Evolutionary conservation across 176 grass and related monocot genomes (phyloP), one percentile per base, ranked within the genome.

Genomic region (Zoysia pacifica): DNA sequence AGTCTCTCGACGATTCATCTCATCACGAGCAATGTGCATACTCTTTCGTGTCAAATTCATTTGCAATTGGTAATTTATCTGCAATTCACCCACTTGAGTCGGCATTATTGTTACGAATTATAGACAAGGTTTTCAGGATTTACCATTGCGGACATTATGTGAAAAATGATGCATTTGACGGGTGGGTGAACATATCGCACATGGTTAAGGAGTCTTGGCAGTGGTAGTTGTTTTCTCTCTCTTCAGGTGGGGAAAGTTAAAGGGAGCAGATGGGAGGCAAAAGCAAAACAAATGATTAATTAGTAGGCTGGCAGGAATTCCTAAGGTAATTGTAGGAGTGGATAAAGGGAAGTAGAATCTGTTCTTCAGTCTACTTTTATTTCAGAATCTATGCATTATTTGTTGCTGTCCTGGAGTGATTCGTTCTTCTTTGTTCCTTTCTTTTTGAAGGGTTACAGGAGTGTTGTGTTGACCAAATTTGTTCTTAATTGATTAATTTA

Each of bases 191-290:
- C 78, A 80, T 28, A 28, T 28, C 86, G 84, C 81, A 82, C 87
- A 89, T 89, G 87, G 15, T 77, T 81, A 67, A 53, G 73, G 87
- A 89, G 85, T 89, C 82, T 81, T 85, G 72, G 16, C 55, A 41
- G 67, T 85, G 67, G 38, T 0, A 6, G 44, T 74, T 77, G 69
- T 77, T 80, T 72, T 61, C 50, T 41, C 42, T 76, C 62, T 65
- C 65, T 72, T 89, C 77, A 67, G 36, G 15, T 66, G 36, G 44
- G 66, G 6, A 77, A 85, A 85, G 66, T 42, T 28, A 67, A 81
- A 89, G 61, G 65, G 13, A 3, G 16, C 28, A 77, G 61, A 89
- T 66, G 72, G 48, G 65, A 82, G 66, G 48, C 15, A 85, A 85
- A 81, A 83, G 73, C 79, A 78, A 67, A 81, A 49, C 19, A 81